Base-by-base conservation (phyloP, 2,329 filamentous ascomycete genomes). In the Ceratocystiopsis sp. region DNA sequence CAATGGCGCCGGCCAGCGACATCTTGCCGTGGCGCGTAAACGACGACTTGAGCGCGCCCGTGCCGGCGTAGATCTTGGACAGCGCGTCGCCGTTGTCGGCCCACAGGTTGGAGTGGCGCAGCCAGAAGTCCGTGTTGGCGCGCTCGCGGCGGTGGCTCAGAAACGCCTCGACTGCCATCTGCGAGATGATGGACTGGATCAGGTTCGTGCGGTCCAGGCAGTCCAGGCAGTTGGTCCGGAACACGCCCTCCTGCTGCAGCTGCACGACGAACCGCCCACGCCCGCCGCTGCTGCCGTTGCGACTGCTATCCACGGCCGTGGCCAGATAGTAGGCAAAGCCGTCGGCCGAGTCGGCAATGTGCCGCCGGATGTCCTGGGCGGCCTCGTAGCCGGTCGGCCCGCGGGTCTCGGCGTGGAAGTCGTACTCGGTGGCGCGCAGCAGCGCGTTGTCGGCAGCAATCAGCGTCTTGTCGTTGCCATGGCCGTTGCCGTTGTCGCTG, bases 11-110 rank as follows among this genome's bases (percentile, higher is more conserved):
- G 1, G 87, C 84, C 19, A 96, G 61, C 12, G 87, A 94, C 84
- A 94, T 95, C 61, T 95, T 96, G 33, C 91, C 91, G 55, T 83
- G 78, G 45, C 91, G 73, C 2, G 91, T 98, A 53, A 94, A 96
- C 0, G 87, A 95, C 3, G 86, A 87, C 59, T 96, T 98, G 38
- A 98, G 66, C 15, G 91, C 91, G 5, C 91, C 91, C 4, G 91
- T 98, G 19, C 91, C 91, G 10, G 91, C 91, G 57, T 98, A 98
- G 21, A 95, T 96, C 55, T 85, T 84, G 13, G 87, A 95, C 40
- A 98, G 62, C 7, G 83, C 81, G 63, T 98, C 91, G 18, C 91
- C 91, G 55, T 95, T 96, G 59, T 98, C 91, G 33, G 91, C 91
- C 91, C 91, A 98, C 1, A 98, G 69, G 47, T 78, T 91, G 10